Conservation (phyloP, 805 yeast species). For the Saturnispora gosingensis region DNA sequence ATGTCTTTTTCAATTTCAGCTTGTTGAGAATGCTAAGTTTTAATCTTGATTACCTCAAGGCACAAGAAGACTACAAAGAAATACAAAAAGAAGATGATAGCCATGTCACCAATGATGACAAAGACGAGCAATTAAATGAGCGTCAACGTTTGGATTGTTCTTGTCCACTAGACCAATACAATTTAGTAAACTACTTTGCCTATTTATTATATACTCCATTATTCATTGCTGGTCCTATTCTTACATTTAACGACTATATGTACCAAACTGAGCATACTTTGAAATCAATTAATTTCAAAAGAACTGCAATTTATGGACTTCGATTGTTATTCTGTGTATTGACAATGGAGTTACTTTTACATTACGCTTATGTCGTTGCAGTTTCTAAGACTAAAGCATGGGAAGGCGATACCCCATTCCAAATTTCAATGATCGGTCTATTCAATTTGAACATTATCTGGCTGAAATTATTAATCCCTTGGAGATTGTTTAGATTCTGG, state of each 20-base stretch:
- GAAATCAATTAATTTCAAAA: conserved; percentile 46
- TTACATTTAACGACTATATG: conserved; percentile 85
- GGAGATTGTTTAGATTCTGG: conserved; percentile 96
- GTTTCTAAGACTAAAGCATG: conserved; percentile 85
- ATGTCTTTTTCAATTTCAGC: conserved; percentile 88
- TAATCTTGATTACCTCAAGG: conserved; percentile 63
- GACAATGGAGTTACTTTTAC: conserved; percentile 84
- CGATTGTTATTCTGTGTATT: conserved; percentile 66
- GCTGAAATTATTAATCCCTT: conserved; percentile 87
- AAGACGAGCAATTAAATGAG: conserved; percentile 35
- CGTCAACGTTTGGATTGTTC: conserved; percentile 58
- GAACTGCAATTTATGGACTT: conserved; percentile 52
- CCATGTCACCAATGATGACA: background rate
- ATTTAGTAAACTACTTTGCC: conserved; percentile 56
- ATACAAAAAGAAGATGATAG: background rate
- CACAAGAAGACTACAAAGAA: conserved; percentile 16
- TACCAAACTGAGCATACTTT: conserved; percentile 58
- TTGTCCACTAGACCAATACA: conserved; percentile 51
- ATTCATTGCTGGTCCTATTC: conserved; percentile 89
- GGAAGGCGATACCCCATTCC: conserved; percentile 83
- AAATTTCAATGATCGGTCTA: conserved; percentile 88
- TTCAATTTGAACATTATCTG: conserved; percentile 87
- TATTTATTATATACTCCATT: conserved; percentile 81
- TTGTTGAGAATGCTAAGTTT: conserved; percentile 75
- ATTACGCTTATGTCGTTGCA: conserved; percentile 87